Conservation (phyloP, 202 grass and related monocot species). For the Carex sylvatica region DNA sequence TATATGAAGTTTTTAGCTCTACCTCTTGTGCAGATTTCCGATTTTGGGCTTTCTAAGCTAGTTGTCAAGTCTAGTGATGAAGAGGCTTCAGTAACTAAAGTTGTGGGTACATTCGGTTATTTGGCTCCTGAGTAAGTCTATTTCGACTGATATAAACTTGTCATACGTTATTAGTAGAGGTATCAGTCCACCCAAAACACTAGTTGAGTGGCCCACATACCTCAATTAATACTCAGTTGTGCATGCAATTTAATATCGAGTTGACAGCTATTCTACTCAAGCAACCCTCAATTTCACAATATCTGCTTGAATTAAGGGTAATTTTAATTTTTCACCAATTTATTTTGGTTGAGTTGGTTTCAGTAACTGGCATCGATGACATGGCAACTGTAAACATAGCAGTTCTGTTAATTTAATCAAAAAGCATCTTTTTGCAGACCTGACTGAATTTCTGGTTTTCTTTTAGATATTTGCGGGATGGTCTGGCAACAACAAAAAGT, state of each 20-base stretch:
- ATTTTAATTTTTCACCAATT: conserved; percentile 3
- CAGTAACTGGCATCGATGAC: not conserved
- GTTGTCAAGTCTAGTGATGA: conserved; percentile 69
- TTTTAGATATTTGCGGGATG: conserved; percentile 80
- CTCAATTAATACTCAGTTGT: not conserved
- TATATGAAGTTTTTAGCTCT: conserved; percentile 21
- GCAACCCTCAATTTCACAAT: conserved; percentile 13
- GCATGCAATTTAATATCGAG: not conserved
- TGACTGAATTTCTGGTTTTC: conserved; percentile 11
- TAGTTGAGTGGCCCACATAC: not conserved
- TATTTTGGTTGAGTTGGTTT: not conserved
- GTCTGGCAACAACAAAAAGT: conserved; percentile 87
- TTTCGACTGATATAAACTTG: not conserved
- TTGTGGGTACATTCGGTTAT: conserved; percentile 99
- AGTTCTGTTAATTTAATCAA: not conserved
- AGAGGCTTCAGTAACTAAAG: conserved; percentile 95
- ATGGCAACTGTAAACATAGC: not conserved
- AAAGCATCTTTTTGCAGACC: not conserved
- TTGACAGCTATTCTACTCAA: not conserved
- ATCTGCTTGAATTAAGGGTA: not conserved
- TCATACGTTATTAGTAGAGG: not conserved
- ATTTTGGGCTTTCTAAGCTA: conserved; percentile 97
- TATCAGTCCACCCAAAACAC: not conserved
- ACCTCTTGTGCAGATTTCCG: conserved; percentile 70
- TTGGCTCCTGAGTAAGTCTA: conserved; percentile 86